A percentile compares a stretch with the other conserved stretches of the same genome.
phyloP scores from a whole-genome alignment of 495 filamentous ascomycete species.

The Penicillium paradoxum region DNA sequence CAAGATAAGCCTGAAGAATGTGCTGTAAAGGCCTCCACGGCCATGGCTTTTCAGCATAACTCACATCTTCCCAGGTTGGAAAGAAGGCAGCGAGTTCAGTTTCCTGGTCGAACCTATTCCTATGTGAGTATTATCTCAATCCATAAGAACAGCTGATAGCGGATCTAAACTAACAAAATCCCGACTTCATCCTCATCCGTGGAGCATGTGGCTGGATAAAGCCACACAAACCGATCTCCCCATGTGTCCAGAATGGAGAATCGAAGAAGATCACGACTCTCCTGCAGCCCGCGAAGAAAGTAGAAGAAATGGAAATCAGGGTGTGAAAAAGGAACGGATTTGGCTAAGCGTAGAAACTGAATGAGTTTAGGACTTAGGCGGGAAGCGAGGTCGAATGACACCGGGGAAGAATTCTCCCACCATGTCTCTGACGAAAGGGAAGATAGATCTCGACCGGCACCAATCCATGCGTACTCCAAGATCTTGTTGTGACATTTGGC shows the following conservation, averaged over 20 bases:
- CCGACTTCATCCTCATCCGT: conserved; percentile 8
- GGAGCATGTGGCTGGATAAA: conserved; percentile 5
- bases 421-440: conserved; percentile 9
- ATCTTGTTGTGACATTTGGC: conserved; percentile 13
- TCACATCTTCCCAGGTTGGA: conserved; percentile 1
- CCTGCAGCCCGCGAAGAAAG: conserved; percentile 1
- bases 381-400: conserved; percentile 11
- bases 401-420: conserved; percentile 13
- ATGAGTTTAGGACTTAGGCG: conserved; percentile 12
- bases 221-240: conserved; percentile 5
- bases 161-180: conserved; percentile 6
- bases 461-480: conserved; percentile 7
- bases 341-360: conserved; percentile 4
- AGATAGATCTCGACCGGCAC: conserved; percentile 7
- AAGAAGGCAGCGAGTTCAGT: conserved; percentile 9
- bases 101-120: conserved; percentile 8
- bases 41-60: not conserved
- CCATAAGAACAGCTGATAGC: not conserved
- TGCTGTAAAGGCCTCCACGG: conserved; percentile 2
- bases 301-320: conserved; percentile 11
- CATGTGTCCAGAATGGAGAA: not conserved
- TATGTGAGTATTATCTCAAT: not conserved
- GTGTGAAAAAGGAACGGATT: not conserved
- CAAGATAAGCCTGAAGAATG: conserved; percentile 2
- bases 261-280: not conserved